Evolutionary conservation across 2,329 filamentous ascomycete genomes (phyloP), one percentile per base, ranked within the genome.

Genomic region (Penicillium freii): DNA sequence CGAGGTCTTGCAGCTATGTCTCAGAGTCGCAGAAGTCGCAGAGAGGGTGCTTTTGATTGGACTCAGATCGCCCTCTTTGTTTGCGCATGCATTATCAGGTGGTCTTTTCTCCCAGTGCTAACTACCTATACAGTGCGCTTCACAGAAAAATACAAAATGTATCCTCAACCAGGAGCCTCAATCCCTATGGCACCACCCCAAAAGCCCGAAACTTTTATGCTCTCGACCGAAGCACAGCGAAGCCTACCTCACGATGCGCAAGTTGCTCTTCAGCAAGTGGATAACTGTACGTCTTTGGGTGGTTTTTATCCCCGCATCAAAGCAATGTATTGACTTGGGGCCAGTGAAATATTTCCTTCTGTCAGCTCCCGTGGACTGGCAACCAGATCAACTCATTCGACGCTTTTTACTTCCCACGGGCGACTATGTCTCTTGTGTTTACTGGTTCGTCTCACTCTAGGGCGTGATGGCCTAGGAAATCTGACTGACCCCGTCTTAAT

Each of bases 311-410:
- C 44, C 6, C 47, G 29, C 54, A 19, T 49, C 33, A 34, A 38
- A 46, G 50, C 61, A 47, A 55, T 57, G 25, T 50, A 44, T 23
- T 21, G 46, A 54, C 57, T 51, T 62, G 34, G 51, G 53, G 33
- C 56, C 73, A 96, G 92, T 99, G 71, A 99, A 99, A 85, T 99
- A 97, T 80, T 99, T 99, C 78, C 89, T 99, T 78, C 96, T 99
- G 69, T 99, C 94, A 44, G 94, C 94, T 40, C 94, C 94, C 38
- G 94, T 97, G 66, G 94, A 99, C 80, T 99, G 94, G 94, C 90
- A 91, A 69, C 88, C 88, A 49, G 93, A 97, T 71, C 93, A 97
- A 78, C 95, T 97, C 74, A 97, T 99, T 72, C 87, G 94, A 67
- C 87, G 94, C 66, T 99, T 97, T 73, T 84, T 99, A 60, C 82